phyloP scores from a whole-genome alignment of 2,329 filamentous ascomycete genomes.

The Clarireedia hainanense region DNA sequence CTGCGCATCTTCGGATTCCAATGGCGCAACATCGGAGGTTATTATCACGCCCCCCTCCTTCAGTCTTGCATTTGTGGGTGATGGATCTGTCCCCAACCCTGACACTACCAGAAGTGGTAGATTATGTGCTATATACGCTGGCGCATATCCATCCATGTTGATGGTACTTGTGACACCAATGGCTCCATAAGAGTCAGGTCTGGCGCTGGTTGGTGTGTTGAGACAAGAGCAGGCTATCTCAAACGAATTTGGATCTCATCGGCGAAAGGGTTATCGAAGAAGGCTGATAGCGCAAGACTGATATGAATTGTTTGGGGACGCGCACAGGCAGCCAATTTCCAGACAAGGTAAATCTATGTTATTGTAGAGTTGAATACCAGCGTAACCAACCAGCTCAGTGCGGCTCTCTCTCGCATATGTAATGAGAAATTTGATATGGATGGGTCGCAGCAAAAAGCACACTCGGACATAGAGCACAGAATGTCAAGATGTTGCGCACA shows the following conservation, averaged over 20 bases:
- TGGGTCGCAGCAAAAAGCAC: too few species aligned
- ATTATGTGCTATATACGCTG: slow-evolving; percentile 77
- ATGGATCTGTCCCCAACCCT: slow-evolving; percentile 52
- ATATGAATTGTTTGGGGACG: background rate
- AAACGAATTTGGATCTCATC: background rate
- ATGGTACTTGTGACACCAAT: slow-evolving; percentile 10
- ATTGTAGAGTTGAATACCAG: too few species aligned
- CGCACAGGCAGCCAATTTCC: too few species aligned
- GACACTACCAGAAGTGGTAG: slow-evolving; percentile 77
- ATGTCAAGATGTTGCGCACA: too few species aligned
- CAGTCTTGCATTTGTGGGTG: slow-evolving; percentile 25
- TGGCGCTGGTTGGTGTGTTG: background rate
- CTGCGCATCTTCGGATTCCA: slow-evolving; percentile 58
- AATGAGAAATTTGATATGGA: too few species aligned
- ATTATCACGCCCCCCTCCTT: slow-evolving; percentile 43
- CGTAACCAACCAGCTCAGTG: background rate
- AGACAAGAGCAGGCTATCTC: slow-evolving; percentile 3
- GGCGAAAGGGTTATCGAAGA: background rate
- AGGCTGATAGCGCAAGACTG: slow-evolving; percentile 1
- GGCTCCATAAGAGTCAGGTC: slow-evolving; percentile 24
- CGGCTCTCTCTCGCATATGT: too few species aligned
- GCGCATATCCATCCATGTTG: slow-evolving; percentile 70
- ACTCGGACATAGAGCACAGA: too few species aligned
- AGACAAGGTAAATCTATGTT: too few species aligned
- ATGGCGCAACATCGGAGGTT: slow-evolving; percentile 60